These are phyloP conservation scores for Eucalyptus polybractea DNA, from an alignment of 345 rosid species.

Conservation along the genomic window DNA sequence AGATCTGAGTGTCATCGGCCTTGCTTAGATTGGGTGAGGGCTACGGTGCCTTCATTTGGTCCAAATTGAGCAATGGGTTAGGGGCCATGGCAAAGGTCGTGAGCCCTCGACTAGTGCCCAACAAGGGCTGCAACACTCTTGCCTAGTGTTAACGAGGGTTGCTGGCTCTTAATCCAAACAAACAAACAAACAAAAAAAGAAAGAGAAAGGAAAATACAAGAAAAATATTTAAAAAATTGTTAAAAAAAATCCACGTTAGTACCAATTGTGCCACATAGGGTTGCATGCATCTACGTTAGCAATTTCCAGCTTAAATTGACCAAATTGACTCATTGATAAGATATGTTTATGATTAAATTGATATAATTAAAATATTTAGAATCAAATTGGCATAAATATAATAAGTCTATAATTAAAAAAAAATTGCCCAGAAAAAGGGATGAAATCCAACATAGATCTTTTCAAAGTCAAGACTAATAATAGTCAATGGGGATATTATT, in stretches of 20 bases:
- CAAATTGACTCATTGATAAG: neutral
- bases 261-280: fast-evolving
- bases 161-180: neutral
- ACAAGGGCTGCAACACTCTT: neutral
- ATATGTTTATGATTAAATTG: no score
- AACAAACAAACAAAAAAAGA: fast-evolving
- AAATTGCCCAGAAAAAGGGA: neutral
- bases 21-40: neutral
- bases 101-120: neutral
- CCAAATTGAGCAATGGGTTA: neutral
- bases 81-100: neutral
- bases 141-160: neutral
- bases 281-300: no score
- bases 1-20: fast-evolving
- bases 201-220: no score
- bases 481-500: neutral
- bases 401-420: no score
- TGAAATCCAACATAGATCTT: neutral
- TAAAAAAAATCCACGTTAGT: fast-evolving
- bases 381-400: neutral
- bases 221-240: no score
- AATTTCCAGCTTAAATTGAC: fast-evolving
- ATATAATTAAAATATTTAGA: no score
- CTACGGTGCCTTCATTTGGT: neutral
- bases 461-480: neutral